Conservation (phyloP, 768 basidiomycete genomes). For the Suillus bovinus region DNA sequence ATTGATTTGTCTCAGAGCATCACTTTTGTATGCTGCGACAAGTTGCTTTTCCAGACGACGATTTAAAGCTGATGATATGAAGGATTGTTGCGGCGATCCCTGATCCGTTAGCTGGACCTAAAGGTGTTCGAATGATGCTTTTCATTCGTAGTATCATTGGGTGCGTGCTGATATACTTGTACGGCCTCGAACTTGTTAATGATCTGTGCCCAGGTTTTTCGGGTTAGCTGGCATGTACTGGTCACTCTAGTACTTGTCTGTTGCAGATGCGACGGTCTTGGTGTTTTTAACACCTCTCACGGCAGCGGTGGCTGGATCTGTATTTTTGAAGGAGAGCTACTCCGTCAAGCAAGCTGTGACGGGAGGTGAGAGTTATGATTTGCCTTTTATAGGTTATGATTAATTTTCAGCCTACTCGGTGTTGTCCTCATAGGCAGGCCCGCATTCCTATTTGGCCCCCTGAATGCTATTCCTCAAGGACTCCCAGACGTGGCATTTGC, state of each 20-base stretch:
- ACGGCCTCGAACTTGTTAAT: not conserved
- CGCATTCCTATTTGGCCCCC: constrained; percentile 62
- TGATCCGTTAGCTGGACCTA: constrained; percentile 69
- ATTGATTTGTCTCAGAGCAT: constrained; percentile 38
- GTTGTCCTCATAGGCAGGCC: constrained; percentile 85
- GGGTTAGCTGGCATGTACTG: constrained; percentile 71
- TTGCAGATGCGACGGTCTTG: constrained; percentile 77
- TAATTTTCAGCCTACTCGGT: constrained; percentile 68
- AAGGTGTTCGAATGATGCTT: constrained; percentile 60
- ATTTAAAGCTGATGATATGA: not conserved
- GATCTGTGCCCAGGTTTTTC: constrained; percentile 54
- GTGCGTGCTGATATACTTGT: constrained; percentile 32
- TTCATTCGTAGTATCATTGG: constrained; percentile 63
- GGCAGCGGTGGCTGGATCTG: constrained; percentile 60
- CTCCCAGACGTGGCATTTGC: constrained; percentile 23
- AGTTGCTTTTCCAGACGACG: constrained; percentile 1
- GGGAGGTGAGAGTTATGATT: constrained; percentile 36
- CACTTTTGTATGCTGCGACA: constrained; percentile 51
- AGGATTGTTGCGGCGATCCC: constrained; percentile 44
- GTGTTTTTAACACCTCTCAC: constrained; percentile 72
- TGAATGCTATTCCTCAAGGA: constrained; percentile 9
- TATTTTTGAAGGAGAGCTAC: constrained; percentile 65
- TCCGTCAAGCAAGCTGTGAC: constrained; percentile 55
- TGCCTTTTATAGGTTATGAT: not conserved
- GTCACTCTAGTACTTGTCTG: constrained; percentile 69